Percentiles rank a stretch among this genome's conserved stretches.
These are phyloP conservation scores for Xylaria sp. DNA, from an alignment of 2,329 filamentous ascomycete species.

Conservation along the genomic window DNA sequence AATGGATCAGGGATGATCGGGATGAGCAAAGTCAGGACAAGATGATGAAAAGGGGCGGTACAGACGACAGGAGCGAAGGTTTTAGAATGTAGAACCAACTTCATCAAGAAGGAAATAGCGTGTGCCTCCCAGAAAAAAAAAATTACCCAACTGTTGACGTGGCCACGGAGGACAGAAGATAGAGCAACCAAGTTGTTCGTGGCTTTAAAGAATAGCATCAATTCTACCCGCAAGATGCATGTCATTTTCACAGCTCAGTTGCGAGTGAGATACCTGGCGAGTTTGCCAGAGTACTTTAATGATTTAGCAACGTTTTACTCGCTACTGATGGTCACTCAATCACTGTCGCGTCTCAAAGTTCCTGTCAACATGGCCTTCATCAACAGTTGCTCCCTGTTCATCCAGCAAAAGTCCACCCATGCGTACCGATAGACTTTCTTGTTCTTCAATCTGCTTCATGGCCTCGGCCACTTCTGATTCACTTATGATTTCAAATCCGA, in stretches of 20 bases:
- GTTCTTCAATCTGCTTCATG: slow-evolving; percentile 2
- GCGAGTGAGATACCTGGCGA: not conserved
- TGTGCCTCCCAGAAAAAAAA: not conserved
- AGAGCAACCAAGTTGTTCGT: too few species aligned
- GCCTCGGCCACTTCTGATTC: slow-evolving; percentile 1
- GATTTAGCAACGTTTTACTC: not conserved
- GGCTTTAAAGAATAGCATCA: too few species aligned
- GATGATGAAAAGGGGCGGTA: not conserved
- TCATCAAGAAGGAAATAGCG: not conserved
- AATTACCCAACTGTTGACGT: not conserved
- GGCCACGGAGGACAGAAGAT: too few species aligned
- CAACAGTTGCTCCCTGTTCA: not conserved
- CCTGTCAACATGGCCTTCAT: not conserved
- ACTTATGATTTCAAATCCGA: slow-evolving; percentile 27
- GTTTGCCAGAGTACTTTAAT: not conserved
- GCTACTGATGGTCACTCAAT: not conserved
- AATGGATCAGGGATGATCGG: not conserved
- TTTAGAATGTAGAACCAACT: not conserved
- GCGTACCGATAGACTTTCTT: not conserved
- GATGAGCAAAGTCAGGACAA: not conserved
- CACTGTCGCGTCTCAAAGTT: not conserved
- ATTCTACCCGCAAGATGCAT: too few species aligned
- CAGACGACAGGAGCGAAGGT: not conserved
- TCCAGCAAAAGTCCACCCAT: not conserved
- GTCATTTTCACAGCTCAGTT: not conserved